phyloP scores from a whole-genome alignment of 495 filamentous ascomycete species.

The Aspergillus asperescens region DNA sequence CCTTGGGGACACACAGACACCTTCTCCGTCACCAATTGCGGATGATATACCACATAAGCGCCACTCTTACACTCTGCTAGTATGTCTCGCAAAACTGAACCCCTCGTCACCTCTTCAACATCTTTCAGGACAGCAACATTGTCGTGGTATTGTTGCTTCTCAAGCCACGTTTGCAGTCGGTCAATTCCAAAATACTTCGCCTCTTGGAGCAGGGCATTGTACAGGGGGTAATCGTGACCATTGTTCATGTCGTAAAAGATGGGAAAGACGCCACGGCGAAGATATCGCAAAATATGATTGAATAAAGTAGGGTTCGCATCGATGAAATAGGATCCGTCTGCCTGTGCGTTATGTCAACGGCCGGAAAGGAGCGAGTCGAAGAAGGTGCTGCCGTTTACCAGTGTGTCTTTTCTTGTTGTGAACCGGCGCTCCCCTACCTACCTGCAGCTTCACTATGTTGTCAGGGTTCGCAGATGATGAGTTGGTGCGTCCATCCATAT shows the following conservation, averaged over 20 bases:
- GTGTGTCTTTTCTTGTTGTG: not conserved
- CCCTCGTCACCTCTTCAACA: too few relatives aligned
- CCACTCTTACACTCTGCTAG: too few relatives aligned
- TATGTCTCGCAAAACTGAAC: too few relatives aligned
- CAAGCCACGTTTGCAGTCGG: not conserved
- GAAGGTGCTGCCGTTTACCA: constrained; percentile 4
- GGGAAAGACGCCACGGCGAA: constrained; percentile 1
- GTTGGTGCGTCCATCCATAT: too few relatives aligned
- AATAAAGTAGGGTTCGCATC: constrained; percentile 11
- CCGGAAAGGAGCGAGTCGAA: constrained; percentile 4
- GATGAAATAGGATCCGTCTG: constrained; percentile 9
- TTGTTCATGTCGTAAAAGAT: constrained; percentile 4
- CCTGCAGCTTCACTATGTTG: too few relatives aligned
- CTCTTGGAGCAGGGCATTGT: constrained; percentile 6
- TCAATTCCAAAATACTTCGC: constrained; percentile 4
- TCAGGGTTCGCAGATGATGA: too few relatives aligned
- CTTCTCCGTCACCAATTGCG: too few relatives aligned
- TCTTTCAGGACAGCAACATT: too few relatives aligned
- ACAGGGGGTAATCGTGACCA: constrained; percentile 5
- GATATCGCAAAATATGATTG: constrained; percentile 10
- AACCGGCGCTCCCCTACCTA: constrained; percentile 8
- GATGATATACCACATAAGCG: too few relatives aligned
- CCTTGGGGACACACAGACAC: too few relatives aligned
- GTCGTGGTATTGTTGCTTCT: not conserved
- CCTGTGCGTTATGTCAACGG: not conserved